A percentile compares a stretch with the other conserved stretches of the same genome.
phyloP scores from a whole-genome alignment of 2,329 filamentous ascomycete species.

The Paecilomyces sp. region DNA sequence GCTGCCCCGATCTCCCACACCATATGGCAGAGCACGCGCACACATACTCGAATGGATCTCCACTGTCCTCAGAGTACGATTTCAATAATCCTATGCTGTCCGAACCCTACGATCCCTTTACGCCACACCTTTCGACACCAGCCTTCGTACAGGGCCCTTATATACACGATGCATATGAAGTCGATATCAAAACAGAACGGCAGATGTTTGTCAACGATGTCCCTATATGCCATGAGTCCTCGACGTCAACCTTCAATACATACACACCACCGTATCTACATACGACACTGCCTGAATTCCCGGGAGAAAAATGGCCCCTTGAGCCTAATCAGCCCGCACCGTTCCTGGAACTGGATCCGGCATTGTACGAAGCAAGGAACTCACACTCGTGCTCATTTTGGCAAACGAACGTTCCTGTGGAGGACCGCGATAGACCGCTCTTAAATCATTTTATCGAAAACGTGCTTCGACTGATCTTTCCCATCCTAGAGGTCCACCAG shows the following conservation, averaged over 20 bases:
- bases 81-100: conserved; percentile 62
- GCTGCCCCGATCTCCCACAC: conserved; percentile 69
- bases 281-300: conserved; percentile 57
- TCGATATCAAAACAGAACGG: conserved; percentile 91
- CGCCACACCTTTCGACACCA: conserved; percentile 37
- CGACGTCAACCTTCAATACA: conserved; percentile 88
- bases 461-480: conserved; percentile 84
- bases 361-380: conserved; percentile 10
- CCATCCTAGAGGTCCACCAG: conserved; percentile 83
- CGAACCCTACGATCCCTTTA: conserved; percentile 36
- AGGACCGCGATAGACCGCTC: conserved; percentile 78
- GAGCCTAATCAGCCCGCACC: conserved; percentile 54
- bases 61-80: conserved; percentile 56
- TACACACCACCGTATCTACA: conserved; percentile 70
- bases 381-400: conserved; percentile 48
- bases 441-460: conserved; percentile 86
- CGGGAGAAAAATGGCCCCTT: conserved; percentile 63
- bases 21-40: conserved; percentile 52
- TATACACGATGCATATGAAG: conserved; percentile 70
- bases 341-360: conserved; percentile 20
- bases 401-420: conserved; percentile 70
- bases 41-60: conserved; percentile 73
- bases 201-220: conserved; percentile 92
- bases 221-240: conserved; percentile 76
- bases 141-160: conserved; percentile 55